A percentile compares a stretch with the other conserved stretches of the same genome.
Evolutionary conservation across 1,139 yeast genomes (phyloP).

Genomic region (Yamadazyma sp.): DNA sequence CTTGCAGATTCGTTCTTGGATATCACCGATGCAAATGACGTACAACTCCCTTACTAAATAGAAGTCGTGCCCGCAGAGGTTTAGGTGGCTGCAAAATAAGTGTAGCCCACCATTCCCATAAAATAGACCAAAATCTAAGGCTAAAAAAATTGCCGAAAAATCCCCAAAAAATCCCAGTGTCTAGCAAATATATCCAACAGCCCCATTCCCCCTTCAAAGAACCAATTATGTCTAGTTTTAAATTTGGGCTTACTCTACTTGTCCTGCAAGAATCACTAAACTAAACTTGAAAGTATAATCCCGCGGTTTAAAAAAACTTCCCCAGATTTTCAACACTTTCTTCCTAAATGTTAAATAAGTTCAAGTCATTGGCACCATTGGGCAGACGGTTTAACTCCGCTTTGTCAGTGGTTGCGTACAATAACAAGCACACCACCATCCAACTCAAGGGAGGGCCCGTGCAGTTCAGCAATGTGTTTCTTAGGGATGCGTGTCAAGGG

Average conservation of each 20-base stretch:
- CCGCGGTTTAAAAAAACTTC: neutral
- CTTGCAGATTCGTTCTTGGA: slow-evolving; percentile 12
- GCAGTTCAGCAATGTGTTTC: slow-evolving; percentile 53
- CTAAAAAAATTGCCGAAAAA: neutral
- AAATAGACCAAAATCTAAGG: too few relatives aligned
- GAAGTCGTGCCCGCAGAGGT: too few relatives aligned
- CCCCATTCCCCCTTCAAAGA: too few relatives aligned
- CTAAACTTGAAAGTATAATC: neutral
- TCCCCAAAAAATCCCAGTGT: neutral
- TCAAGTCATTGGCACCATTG: neutral
- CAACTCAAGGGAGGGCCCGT: slow-evolving; percentile 24
- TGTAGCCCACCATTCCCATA: too few relatives aligned
- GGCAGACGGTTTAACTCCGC: slow-evolving; percentile 5
- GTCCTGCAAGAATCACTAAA: slow-evolving; percentile 1
- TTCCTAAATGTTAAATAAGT: neutral
- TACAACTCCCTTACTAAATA: slow-evolving; percentile 14
- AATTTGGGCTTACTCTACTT: neutral
- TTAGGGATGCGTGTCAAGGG: slow-evolving; percentile 64
- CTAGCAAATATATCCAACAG: neutral
- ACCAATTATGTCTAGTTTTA: too few relatives aligned
- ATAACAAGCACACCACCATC: slow-evolving; percentile 23
- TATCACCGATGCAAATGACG: slow-evolving; percentile 12
- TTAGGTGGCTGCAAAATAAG: neutral
- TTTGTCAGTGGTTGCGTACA: slow-evolving; percentile 8
- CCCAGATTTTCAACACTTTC: neutral